phyloP scores from a whole-genome alignment of 2,329 filamentous ascomycete genomes.

The Diplodia scrobiculata region DNA sequence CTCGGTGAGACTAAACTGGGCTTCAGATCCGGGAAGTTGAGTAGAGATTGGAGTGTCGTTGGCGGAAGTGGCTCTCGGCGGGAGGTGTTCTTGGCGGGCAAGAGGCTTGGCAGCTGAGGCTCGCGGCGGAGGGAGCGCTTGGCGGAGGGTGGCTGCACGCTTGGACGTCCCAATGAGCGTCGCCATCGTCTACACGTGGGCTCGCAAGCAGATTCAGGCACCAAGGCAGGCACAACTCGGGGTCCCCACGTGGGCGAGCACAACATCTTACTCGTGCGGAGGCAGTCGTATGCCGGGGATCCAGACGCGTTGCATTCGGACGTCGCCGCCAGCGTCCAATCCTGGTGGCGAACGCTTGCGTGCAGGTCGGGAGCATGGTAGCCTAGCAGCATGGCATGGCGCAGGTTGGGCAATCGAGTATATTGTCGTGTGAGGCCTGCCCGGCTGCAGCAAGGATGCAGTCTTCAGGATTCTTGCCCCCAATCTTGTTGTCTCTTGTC shows the following conservation, averaged over 20 bases:
- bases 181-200: background rate
- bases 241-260: background rate
- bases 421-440: background rate
- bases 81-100: conserved; percentile 4
- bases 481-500: too few relatives aligned
- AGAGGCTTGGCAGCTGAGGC: background rate
- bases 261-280: background rate
- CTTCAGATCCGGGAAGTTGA: background rate
- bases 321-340: background rate
- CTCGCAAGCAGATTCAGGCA: background rate
- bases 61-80: conserved; percentile 12
- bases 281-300: background rate
- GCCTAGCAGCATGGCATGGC: background rate
- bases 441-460: too few relatives aligned
- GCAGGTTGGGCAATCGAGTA: background rate
- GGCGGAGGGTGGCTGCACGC: conserved; percentile 10
- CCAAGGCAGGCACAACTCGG: background rate
- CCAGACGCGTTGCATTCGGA: background rate
- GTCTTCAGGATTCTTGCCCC: background rate
- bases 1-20: background rate
- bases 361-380: background rate
- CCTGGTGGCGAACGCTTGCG: background rate
- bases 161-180: conserved; percentile 5
- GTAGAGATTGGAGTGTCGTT: background rate
- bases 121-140: background rate